phyloP scores from a whole-genome alignment of 805 yeast species.

The Isabelozyma pseudorhagii region DNA sequence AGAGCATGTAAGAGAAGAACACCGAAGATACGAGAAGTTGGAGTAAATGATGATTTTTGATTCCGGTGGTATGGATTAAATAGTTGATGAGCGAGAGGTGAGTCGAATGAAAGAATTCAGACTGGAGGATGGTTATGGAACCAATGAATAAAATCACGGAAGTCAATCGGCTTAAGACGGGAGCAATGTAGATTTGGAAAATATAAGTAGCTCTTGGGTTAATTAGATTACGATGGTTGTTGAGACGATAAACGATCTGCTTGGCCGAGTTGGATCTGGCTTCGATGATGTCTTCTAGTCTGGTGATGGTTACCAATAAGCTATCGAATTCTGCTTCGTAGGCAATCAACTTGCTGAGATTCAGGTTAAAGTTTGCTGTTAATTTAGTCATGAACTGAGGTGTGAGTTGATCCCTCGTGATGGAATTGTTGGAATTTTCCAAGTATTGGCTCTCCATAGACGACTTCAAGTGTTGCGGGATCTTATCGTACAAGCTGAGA shows the following conservation, averaged over 20 bases:
- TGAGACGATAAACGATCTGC: constrained; percentile 16
- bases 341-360: constrained; percentile 51
- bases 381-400: constrained; percentile 47
- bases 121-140: constrained; percentile 60
- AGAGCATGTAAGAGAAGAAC: constrained; percentile 60
- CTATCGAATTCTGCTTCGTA: constrained; percentile 55
- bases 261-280: constrained; percentile 26
- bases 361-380: constrained; percentile 49
- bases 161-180: constrained; percentile 40
- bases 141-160: constrained; percentile 41
- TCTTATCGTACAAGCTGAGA: constrained; percentile 45
- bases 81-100: constrained; percentile 57
- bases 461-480: constrained; percentile 38
- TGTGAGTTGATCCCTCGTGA: constrained; percentile 33
- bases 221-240: constrained; percentile 4
- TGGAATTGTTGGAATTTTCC: constrained; percentile 12
- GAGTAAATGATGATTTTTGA: constrained; percentile 17
- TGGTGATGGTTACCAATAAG: constrained; percentile 45
- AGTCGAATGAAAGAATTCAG: constrained; percentile 74
- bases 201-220: constrained; percentile 41
- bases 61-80: constrained; percentile 33
- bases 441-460: constrained; percentile 27
- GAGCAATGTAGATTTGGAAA: constrained; percentile 43
- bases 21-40: constrained; percentile 41
- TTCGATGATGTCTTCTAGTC: constrained; percentile 56